phyloP scores from a whole-genome alignment of 352 stramenopile genomes.

The Pythium sukuiense region DNA sequence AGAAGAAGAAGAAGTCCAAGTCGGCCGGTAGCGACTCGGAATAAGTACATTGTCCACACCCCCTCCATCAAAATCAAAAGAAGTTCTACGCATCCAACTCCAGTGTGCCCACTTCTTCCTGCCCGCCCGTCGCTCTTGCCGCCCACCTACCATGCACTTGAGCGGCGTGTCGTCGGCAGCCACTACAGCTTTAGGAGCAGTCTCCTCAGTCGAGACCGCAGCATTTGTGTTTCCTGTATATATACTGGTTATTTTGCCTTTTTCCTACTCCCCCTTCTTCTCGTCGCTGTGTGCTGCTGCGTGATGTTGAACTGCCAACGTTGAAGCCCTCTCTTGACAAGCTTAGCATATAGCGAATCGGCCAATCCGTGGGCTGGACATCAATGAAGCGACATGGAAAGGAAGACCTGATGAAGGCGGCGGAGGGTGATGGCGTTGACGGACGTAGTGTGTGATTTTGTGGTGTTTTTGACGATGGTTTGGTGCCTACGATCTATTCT shows the following conservation, averaged over 20 bases:
- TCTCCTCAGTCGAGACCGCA: not conserved
- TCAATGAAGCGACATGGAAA: not conserved
- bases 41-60: constrained; percentile 34
- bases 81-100: constrained; percentile 13
- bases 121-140: not conserved
- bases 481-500: constrained; percentile 30
- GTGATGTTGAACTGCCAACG: not conserved
- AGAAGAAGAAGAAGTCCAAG: constrained; percentile 90
- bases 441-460: constrained; percentile 26
- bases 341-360: not conserved
- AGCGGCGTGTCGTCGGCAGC: not conserved
- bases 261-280: not conserved
- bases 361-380: too few relatives aligned
- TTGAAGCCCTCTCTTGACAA: not conserved
- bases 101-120: constrained; percentile 5
- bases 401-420: not conserved
- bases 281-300: not conserved
- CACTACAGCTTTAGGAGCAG: constrained; percentile 7
- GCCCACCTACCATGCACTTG: constrained; percentile 1
- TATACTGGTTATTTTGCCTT: constrained; percentile 17
- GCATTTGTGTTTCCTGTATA: constrained; percentile 21
- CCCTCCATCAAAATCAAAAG: constrained; percentile 9
- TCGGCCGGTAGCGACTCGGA: constrained; percentile 69
- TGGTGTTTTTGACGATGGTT: constrained; percentile 10
- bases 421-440: constrained; percentile 7